Base-by-base conservation (phyloP, 106 monocot species). In the Platanthera zijinensis region DNA sequence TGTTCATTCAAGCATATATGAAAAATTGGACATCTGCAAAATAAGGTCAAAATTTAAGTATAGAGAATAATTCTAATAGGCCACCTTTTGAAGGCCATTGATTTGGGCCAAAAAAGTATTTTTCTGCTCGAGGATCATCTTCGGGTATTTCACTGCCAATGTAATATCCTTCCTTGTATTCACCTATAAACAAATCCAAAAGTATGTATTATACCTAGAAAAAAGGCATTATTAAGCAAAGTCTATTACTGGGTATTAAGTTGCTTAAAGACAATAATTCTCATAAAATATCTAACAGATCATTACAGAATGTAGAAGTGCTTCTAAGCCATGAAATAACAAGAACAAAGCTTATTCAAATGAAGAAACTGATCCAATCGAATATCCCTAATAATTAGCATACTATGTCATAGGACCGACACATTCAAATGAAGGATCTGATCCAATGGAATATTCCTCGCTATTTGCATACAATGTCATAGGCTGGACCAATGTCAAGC, bases 41-140 rank as follows among this genome's bases (percentile, higher is more conserved):
- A 2, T 19, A 59, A 59, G 0, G 21, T 59, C 59, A 59, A 59
- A 66, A 67, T 67, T 30, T 7, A 22, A 67, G 4, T 39, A 3
- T 32, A 67, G 28, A 1, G 22, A 67, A 67, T 22, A 39, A 67
- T 2, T 30, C 0, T 11, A 30, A 67, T 67, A 10, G 67, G 11
- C 12, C 32, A 95, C 94, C 89, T 78, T 69, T 77, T 80, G 94
- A 87, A 82, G 94, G 94, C 94, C 91, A 95, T 48, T 87, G 25
- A 85, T 95, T 95, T 80, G 91, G 94, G 70, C 94, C 94, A 85
- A 82, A 95, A 85, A 95, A 91, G 81, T 89, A 89, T 67, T 89
- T 95, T 50, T 87, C 71, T 74, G 89, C 83, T 83, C 83, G 77
- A 53, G 82, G 85, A 71, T 89, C 89, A 82, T 78, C 85, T 72